A percentile compares a stretch with the other conserved stretches of the same genome.
Evolutionary conservation across 1,139 yeast species (phyloP).

Genomic region (Saccharomyces hybrid): DNA sequence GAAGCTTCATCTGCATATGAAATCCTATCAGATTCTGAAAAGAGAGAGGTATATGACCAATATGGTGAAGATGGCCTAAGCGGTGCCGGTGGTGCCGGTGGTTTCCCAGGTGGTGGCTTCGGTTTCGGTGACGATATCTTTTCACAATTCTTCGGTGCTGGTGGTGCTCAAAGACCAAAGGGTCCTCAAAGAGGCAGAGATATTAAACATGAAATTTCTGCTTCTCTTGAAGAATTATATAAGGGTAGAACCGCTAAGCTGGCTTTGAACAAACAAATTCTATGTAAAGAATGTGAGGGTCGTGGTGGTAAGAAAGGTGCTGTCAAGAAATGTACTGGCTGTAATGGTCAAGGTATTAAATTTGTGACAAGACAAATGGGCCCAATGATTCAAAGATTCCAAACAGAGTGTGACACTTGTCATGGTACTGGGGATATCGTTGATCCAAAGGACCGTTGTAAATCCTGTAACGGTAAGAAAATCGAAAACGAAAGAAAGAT

Average conservation of each 20-base stretch:
- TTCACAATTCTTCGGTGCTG: slow-evolving; percentile 76
- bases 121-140: slow-evolving; percentile 77
- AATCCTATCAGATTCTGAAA: slow-evolving; percentile 74
- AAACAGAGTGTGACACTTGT: slow-evolving; percentile 90
- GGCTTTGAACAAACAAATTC: slow-evolving; percentile 84
- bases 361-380: slow-evolving; percentile 98
- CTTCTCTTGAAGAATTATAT: slow-evolving; percentile 86
- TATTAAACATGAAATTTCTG: slow-evolving; percentile 79
- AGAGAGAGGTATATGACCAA: slow-evolving; percentile 81
- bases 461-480: slow-evolving; percentile 82
- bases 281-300: slow-evolving; percentile 87
- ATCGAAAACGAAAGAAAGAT: slow-evolving; percentile 83
- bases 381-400: slow-evolving; percentile 97
- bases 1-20: slow-evolving; percentile 90
- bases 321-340: slow-evolving; percentile 76
- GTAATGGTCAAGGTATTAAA: slow-evolving; percentile 88
- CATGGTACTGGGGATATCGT: slow-evolving; percentile 87
- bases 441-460: slow-evolving; percentile 85
- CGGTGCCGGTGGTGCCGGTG: slow-evolving; percentile 70
- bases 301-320: slow-evolving; percentile 93
- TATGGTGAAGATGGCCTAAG: slow-evolving; percentile 90
- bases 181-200: slow-evolving; percentile 91
- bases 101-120: slow-evolving; percentile 41
- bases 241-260: slow-evolving; percentile 92
- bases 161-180: slow-evolving; percentile 59